A percentile compares a stretch with the other conserved stretches of the same genome.
Conservation (phyloP, 208 protist species). For the Leishmania gerbilli region DNA sequence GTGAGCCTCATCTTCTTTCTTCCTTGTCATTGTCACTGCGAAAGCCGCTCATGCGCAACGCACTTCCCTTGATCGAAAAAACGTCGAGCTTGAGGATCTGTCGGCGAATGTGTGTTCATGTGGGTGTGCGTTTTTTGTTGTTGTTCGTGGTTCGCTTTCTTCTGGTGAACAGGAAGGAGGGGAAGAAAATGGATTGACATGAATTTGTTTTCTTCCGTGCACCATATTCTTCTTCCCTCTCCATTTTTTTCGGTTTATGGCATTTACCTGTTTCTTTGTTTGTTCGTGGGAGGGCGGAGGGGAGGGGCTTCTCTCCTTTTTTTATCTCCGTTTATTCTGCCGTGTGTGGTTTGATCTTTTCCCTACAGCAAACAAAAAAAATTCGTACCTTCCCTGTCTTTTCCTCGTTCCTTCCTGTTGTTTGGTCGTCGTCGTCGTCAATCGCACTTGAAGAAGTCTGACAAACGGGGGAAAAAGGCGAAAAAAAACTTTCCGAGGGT, state of each 20-base stretch:
- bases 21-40: neutral
- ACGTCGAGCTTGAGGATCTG: neutral
- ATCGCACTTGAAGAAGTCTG: neutral
- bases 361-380: conserved; percentile 1
- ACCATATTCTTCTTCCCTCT: neutral
- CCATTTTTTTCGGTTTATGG: conserved; percentile 10
- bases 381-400: neutral
- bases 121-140: conserved; percentile 10
- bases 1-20: neutral
- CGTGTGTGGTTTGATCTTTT: neutral
- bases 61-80: neutral
- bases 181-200: neutral
- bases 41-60: neutral
- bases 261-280: conserved; percentile 5
- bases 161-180: neutral
- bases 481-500: too few relatives aligned
- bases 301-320: conserved; percentile 3
- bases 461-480: neutral
- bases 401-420: neutral
- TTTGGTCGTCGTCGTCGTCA: neutral
- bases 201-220: neutral
- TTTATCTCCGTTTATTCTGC: neutral
- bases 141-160: conserved; percentile 14
- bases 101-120: neutral
- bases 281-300: neutral